Conservation (phyloP, 306 rosid species). For the Echinosophora koreensis region DNA sequence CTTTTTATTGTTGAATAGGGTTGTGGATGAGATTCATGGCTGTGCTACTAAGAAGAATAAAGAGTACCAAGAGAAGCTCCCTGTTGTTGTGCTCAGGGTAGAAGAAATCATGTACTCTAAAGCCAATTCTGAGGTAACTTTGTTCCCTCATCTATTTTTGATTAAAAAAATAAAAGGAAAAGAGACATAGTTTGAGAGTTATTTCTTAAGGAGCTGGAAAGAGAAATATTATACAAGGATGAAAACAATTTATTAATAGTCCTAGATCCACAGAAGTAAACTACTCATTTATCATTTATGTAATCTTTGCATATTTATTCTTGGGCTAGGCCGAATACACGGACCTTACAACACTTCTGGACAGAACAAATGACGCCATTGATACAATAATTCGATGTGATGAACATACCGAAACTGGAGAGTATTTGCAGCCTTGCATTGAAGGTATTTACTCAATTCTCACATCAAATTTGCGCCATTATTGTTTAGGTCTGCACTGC, state of each 20-base stretch:
- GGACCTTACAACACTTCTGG: slow-evolving; percentile 72
- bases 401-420: slow-evolving; percentile 65
- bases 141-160: neutral
- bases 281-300: neutral
- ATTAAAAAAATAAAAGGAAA: neutral
- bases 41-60: slow-evolving; percentile 72
- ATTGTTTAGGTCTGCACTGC: slow-evolving; percentile 6
- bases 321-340: slow-evolving; percentile 73
- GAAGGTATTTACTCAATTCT: slow-evolving; percentile 65
- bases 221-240: neutral
- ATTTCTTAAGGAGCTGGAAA: neutral
- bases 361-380: slow-evolving; percentile 73
- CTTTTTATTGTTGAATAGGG: slow-evolving; percentile 52
- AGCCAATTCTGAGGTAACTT: slow-evolving; percentile 79
- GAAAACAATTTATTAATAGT: neutral
- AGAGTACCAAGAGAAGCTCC: slow-evolving; percentile 89
- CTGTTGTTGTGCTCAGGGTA: slow-evolving; percentile 75
- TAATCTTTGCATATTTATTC: slow-evolving; percentile 4
- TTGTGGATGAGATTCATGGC: slow-evolving; percentile 70
- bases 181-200: neutral
- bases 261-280: neutral
- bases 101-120: slow-evolving; percentile 88
- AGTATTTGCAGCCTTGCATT: slow-evolving; percentile 82
- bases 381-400: slow-evolving; percentile 72
- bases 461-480: neutral